These are phyloP conservation scores for Aureobasidium sp. DNA, from an alignment of 2,329 filamentous ascomycete species.

Conservation along the genomic window DNA sequence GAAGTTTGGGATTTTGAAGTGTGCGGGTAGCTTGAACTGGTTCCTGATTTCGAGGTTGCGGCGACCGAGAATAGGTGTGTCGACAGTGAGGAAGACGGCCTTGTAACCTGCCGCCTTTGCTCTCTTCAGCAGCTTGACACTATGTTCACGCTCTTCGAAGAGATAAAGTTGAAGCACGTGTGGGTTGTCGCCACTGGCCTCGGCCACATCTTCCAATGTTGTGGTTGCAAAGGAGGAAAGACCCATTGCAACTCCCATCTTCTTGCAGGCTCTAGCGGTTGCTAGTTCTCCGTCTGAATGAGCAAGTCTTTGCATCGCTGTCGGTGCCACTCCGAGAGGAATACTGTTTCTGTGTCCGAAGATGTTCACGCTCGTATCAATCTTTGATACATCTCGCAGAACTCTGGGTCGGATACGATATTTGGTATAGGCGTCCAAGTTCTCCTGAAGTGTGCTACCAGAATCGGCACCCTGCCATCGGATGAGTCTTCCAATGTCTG, in stretches of 20 bases:
- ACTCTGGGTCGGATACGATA: constrained; percentile 38
- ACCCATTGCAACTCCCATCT: constrained; percentile 41
- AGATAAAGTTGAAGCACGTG: constrained; percentile 51
- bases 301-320: constrained; percentile 48
- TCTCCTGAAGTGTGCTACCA: constrained; percentile 39
- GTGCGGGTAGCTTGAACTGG: constrained; percentile 38
- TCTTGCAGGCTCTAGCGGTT: constrained; percentile 43
- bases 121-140: constrained; percentile 31
- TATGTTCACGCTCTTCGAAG: constrained; percentile 47
- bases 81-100: constrained; percentile 51
- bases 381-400: constrained; percentile 33
- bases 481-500: not conserved
- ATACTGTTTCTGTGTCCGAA: constrained; percentile 41
- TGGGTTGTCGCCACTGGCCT: constrained; percentile 32
- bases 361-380: constrained; percentile 39
- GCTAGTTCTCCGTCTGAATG: constrained; percentile 48
- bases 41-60: constrained; percentile 51
- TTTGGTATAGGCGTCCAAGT: constrained; percentile 45
- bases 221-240: constrained; percentile 44
- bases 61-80: constrained; percentile 48
- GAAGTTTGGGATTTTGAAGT: constrained; percentile 33
- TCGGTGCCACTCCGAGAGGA: constrained; percentile 49
- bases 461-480: constrained; percentile 26
- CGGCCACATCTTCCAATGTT: constrained; percentile 46
- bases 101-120: constrained; percentile 43